Percentiles rank a stretch among this genome's conserved stretches.
Evolutionary conservation across 2,329 filamentous ascomycete species (phyloP).

Genomic region (Colletotrichum sp.): DNA sequence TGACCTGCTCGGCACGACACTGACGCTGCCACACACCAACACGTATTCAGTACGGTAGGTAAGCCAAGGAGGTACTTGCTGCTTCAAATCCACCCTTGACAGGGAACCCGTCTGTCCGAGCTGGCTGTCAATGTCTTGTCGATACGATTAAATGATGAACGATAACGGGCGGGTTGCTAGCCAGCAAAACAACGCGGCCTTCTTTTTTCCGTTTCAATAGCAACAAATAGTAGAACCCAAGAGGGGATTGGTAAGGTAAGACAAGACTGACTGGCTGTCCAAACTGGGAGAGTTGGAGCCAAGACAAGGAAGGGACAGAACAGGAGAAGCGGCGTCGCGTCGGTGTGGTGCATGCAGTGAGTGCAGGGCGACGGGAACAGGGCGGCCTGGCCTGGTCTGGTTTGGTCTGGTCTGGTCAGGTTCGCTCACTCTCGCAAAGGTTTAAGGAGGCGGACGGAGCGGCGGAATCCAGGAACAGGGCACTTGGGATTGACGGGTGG

Average conservation of each 20-base stretch:
- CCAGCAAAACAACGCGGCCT: neutral
- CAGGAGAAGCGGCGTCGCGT: neutral
- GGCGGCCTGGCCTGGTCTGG: neutral
- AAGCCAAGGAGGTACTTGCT: neutral
- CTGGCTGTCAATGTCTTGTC: neutral
- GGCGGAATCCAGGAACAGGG: constrained; percentile 20
- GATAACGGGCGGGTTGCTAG: neutral
- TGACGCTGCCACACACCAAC: neutral
- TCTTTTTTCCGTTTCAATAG: neutral
- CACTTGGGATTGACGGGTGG: constrained; percentile 8
- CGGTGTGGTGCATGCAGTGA: neutral
- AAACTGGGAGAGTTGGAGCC: neutral
- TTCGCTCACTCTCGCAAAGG: neutral
- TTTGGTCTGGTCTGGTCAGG: neutral
- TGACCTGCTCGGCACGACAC: constrained; percentile 1
- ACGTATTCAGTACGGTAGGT: neutral
- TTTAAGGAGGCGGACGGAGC: neutral
- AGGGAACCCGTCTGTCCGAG: neutral
- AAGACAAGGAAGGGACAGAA: neutral
- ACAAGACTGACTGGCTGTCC: neutral
- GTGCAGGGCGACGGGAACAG: neutral
- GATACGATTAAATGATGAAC: neutral
- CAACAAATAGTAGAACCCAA: neutral
- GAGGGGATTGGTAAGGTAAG: neutral
- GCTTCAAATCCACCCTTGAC: neutral